Evolutionary conservation across 257 asterid genomes (phyloP).

Genomic region (Forsythia viridissima): DNA sequence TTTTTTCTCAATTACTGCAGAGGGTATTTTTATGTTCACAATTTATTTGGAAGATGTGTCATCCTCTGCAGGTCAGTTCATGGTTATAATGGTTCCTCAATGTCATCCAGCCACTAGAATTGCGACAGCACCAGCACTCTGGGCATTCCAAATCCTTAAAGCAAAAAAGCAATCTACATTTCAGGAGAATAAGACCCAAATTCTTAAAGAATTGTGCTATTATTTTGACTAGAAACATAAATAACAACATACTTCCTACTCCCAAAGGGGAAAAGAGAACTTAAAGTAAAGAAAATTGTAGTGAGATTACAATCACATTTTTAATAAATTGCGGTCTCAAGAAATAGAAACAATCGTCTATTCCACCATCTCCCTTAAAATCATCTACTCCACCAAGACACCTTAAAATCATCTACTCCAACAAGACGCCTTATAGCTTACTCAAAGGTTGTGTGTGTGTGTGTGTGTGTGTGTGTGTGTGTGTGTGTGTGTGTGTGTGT

Average conservation of each 20-base stretch:
- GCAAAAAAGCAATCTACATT: slow-evolving; percentile 56
- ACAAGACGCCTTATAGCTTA: neutral
- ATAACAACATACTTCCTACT: slow-evolving; percentile 3
- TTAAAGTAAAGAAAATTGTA: neutral
- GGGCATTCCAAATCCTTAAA: slow-evolving; percentile 57
- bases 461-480: no score
- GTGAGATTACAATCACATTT: neutral
- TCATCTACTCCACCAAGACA: neutral
- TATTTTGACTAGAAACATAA: neutral
- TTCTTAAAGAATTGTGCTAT: neutral
- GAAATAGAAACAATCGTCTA: neutral
- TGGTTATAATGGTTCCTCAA: slow-evolving; percentile 45
- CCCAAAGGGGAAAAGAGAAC: neutral
- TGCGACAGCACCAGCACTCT: slow-evolving; percentile 57
- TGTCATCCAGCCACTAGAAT: slow-evolving; percentile 52
- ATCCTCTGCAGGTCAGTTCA: slow-evolving; percentile 53
- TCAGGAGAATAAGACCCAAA: neutral
- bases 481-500: no score
- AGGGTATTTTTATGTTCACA: slow-evolving; percentile 50
- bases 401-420: neutral
- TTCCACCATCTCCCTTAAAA: no score
- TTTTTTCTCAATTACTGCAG: slow-evolving; percentile 35
- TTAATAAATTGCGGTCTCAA: neutral
- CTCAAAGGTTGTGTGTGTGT: no score
- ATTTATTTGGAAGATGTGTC: slow-evolving; percentile 43